Base-by-base conservation (phyloP, 2,329 filamentous ascomycete genomes). In the Dothideomycetes sp. region DNA sequence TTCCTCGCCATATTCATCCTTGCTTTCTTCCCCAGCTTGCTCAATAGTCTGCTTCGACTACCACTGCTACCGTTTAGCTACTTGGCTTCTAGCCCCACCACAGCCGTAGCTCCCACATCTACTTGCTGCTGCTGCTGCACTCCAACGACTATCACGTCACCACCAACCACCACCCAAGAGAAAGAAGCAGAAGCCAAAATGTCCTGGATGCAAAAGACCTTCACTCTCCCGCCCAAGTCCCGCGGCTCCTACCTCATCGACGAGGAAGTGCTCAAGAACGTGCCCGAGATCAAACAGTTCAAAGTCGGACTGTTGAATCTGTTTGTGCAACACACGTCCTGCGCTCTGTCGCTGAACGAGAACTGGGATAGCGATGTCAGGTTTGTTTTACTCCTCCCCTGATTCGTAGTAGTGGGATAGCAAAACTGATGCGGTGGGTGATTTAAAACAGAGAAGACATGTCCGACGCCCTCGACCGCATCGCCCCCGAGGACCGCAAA, bases 321-420 rank as follows among this genome's bases (percentile, higher is more conserved):
- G 34, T 98, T 96, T 61, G 73, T 96, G 40, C 89, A 98, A 65
- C 91, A 98, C 65, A 98, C 91, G 4, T 86, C 79, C 54, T 94
- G 87, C 63, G 91, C 84, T 10, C 71, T 98, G 38, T 84, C 77
- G 44, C 66, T 98, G 52, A 98, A 98, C 58, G 91, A 98, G 72
- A 96, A 96, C 65, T 81, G 69, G 67, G 85, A 88, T 56, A 62
- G 67, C 34, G 85, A 93, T 63, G 91, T 98, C n/a, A 75, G 87
- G 52, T 46, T 31, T 9, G 44, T 27, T 12, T 19, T 15, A 32
- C 5, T 19, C 19, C 16, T 15, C 10, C 14, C 17, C 32, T n/a
- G n/a, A n/a, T n/a, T n/a, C n/a, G n/a, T n/a, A n/a, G n/a, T n/a
- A n/a, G n/a, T n/a, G n/a, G n/a, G n/a, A n/a, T n/a, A n/a, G n/a